Evolutionary conservation across 179 eudicot species (phyloP).

Genomic region (Spinacia oleracea): DNA sequence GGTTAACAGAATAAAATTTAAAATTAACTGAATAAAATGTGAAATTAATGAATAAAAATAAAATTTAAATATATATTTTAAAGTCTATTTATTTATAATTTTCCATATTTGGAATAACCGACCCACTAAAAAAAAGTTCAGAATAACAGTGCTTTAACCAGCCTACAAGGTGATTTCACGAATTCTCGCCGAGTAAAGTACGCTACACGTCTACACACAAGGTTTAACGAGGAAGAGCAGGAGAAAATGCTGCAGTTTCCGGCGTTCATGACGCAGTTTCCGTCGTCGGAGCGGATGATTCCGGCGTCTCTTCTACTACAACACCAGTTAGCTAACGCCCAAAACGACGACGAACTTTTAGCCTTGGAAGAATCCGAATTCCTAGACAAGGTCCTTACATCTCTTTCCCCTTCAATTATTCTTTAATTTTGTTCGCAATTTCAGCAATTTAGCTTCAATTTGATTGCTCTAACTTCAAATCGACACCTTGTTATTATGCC

Average conservation of each 20-base stretch:
- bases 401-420: background rate
- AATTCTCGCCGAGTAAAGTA: too few relatives aligned
- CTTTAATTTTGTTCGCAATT: background rate
- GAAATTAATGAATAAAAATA: too few relatives aligned
- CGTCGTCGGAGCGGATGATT: slow-evolving; percentile 62
- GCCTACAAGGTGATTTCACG: too few relatives aligned
- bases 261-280: slow-evolving; percentile 70
- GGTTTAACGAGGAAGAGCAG: background rate
- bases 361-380: slow-evolving; percentile 73
- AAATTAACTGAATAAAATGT: too few relatives aligned
- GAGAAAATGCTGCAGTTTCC: slow-evolving; percentile 66
- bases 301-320: slow-evolving; percentile 68
- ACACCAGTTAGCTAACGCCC: slow-evolving; percentile 58
- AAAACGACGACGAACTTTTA: slow-evolving; percentile 74
- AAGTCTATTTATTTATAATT: too few relatives aligned
- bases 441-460: background rate
- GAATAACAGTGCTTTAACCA: too few relatives aligned
- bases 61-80: too few relatives aligned
- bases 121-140: too few relatives aligned
- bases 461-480: background rate
- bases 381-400: slow-evolving; percentile 56
- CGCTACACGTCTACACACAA: too few relatives aligned
- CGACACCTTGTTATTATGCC: too few relatives aligned
- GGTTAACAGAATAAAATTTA: too few relatives aligned
- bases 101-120: too few relatives aligned